Evolutionary conservation across 306 rosid species (phyloP), one percentile per base, ranked within the genome.

Genomic region (Mucuna pruriens): DNA sequence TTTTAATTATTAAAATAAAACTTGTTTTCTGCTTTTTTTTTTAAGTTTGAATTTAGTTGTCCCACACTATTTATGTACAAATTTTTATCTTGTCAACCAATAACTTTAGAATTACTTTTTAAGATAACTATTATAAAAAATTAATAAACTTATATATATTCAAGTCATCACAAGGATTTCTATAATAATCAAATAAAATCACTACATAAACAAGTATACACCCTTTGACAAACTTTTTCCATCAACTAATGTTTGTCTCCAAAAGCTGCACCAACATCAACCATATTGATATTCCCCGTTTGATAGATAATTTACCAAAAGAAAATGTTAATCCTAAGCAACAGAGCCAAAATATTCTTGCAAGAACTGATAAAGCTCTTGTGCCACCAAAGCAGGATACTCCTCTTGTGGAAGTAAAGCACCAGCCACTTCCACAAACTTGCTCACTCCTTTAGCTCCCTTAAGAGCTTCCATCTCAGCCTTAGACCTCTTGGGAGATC

Each of bases 401-500:
- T 95, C 99, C 73, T 93, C 99, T 72, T 95, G 99, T 2, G 99
- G 99, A 88, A 95, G 99, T 77, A 93, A 94, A 74, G 99, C 99
- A 11, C 99, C 99, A 4, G 97, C 87, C 2, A 95, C 88, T 83
- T 93, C 95, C 61, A 89, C 92, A 87, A 95, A 95, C 92, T 90
- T 93, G 83, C 80, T 91, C 66, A 93, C 97, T 20, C 99, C 97
- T 86, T 86, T 87, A 34, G 94, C 96, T 84, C 89, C 97, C 77
- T 85, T 90, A 22, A 95, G 92, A 80, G 98, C 97, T 85, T 91
- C 98, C 94, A 95, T 95, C 84, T 95, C 98, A 58, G 97, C 98
- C 85, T 91, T 95, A 19, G 98, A 95, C 84, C 99, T 89, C 91
- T 89, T 95, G 9, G 99, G 99, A 68, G 95, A 83, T 57, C 92